Percentiles rank a stretch among this genome's conserved stretches.
These are phyloP conservation scores for Aspergillus sp. DNA, from an alignment of 2,329 filamentous ascomycete genomes.

Conservation along the genomic window DNA sequence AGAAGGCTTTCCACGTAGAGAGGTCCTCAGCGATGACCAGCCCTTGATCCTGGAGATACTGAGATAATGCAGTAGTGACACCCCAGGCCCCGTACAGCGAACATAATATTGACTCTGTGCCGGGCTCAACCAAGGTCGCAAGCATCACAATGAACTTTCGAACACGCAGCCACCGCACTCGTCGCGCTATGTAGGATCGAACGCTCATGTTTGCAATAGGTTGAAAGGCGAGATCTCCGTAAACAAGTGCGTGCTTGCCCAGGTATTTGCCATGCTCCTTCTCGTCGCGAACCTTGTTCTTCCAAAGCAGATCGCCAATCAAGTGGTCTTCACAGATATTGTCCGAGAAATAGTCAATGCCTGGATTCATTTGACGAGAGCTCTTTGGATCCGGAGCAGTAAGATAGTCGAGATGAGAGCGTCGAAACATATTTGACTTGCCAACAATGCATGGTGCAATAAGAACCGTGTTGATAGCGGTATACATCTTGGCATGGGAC, in stretches of 20 bases:
- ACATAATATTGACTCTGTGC: constrained; percentile 84
- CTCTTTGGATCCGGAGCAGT: constrained; percentile 54
- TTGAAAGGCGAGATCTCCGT: constrained; percentile 85
- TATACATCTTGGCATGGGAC: constrained; percentile 95
- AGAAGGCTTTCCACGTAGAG: constrained; percentile 68
- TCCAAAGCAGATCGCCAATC: constrained; percentile 90
- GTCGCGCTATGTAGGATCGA: constrained; percentile 71
- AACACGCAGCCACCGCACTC: constrained; percentile 87
- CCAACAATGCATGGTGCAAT: constrained; percentile 92
- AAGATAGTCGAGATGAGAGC: constrained; percentile 79
- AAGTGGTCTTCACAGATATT: constrained; percentile 98
- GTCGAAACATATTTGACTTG: constrained; percentile 98
- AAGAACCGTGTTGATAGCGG: constrained; percentile 89
- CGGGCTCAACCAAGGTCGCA: constrained; percentile 89
- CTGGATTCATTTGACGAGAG: constrained; percentile 52
- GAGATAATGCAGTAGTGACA: constrained; percentile 65
- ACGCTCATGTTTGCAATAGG: constrained; percentile 82
- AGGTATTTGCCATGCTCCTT: constrained; percentile 45
- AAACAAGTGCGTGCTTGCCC: constrained; percentile 78
- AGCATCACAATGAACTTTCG: constrained; percentile 89
- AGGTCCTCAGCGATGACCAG: constrained; percentile 50
- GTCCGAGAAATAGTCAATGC: constrained; percentile 89
- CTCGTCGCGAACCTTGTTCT: constrained; percentile 41
- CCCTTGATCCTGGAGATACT: constrained; percentile 52
- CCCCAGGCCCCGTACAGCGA: constrained; percentile 78